Percentiles rank a stretch among this genome's conserved stretches.
Evolutionary conservation across 106 monocot genomes (phyloP).

Genomic region (Iris macrosiphon): DNA sequence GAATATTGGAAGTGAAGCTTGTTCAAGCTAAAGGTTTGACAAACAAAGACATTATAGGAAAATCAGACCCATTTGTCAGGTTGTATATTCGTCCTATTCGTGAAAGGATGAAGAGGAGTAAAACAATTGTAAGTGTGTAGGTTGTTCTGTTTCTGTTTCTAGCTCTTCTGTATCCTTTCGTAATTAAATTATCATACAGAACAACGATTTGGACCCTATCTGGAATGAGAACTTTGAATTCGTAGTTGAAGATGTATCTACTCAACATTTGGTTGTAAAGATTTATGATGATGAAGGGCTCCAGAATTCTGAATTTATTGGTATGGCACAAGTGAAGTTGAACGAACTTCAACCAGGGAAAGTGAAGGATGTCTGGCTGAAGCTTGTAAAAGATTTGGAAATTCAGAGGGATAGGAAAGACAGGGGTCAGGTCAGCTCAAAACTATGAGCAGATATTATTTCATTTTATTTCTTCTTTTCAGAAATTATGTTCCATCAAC

Average conservation of each 20-base stretch:
- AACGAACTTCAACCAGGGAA: constrained; percentile 82
- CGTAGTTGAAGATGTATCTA: constrained; percentile 84
- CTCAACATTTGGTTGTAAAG: constrained; percentile 72
- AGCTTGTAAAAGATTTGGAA: constrained; percentile 93
- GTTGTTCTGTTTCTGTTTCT: neutral
- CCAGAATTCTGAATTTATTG: constrained; percentile 80
- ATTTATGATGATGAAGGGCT: constrained; percentile 96
- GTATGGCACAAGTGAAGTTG: constrained; percentile 53
- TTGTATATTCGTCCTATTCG: constrained; percentile 72
- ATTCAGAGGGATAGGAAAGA: constrained; percentile 79
- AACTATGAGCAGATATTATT: too few relatives aligned
- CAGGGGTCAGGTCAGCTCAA: constrained; percentile 88
- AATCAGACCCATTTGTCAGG: constrained; percentile 91
- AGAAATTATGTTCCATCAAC: too few relatives aligned
- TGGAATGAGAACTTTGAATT: constrained; percentile 98
- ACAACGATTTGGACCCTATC: constrained; percentile 94
- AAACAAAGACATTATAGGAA: constrained; percentile 94
- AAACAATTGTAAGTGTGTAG: constrained; percentile 66
- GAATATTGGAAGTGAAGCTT: constrained; percentile 85
- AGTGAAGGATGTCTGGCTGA: constrained; percentile 85
- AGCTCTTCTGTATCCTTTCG: neutral
- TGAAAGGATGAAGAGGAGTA: constrained; percentile 83
- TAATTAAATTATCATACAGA: constrained; percentile 35
- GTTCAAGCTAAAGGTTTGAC: constrained; percentile 73
- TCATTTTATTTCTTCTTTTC: too few relatives aligned